phyloP scores from a whole-genome alignment of 495 filamentous ascomycete genomes.

The Podospora australis region DNA sequence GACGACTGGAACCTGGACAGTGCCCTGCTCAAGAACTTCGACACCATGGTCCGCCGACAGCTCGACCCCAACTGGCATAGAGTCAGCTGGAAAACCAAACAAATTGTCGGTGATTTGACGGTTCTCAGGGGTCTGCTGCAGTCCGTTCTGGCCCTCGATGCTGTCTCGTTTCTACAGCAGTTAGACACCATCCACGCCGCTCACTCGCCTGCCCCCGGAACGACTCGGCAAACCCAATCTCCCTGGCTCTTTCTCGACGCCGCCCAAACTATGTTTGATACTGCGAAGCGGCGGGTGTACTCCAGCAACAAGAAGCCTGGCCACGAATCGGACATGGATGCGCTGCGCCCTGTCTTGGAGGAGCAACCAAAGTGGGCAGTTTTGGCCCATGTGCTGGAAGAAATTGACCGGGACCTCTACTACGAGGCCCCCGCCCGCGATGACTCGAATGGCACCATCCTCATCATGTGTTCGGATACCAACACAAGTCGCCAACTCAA shows the following conservation, averaged over 20 bases:
- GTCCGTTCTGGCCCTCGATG: conserved; percentile 78
- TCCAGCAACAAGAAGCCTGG: conserved; percentile 40
- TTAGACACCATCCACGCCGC: conserved; percentile 90
- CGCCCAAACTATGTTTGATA: conserved; percentile 87
- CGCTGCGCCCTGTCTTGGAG: conserved; percentile 83
- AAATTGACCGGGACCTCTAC: conserved; percentile 89
- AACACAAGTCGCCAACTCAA: conserved; percentile 83
- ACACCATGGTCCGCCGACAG: conserved; percentile 80
- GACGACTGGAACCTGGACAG: conserved; percentile 97
- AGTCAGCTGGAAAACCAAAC: conserved; percentile 87
- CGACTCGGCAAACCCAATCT: conserved; percentile 80
- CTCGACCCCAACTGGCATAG: conserved; percentile 96
- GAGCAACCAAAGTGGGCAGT: conserved; percentile 91
- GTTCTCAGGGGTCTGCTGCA: conserved; percentile 83
- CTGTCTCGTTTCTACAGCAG: conserved; percentile 86
- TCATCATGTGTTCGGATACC: conserved; percentile 93
- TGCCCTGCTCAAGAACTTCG: conserved; percentile 87
- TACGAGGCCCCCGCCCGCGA: conserved; percentile 68
- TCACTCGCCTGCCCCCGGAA: conserved; percentile 80
- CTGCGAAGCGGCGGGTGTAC: conserved; percentile 86
- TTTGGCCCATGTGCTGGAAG: conserved; percentile 77
- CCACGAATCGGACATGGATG: conserved; percentile 45
- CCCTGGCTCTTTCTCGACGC: conserved; percentile 97
- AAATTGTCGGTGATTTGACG: conserved; percentile 84
- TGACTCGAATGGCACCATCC: conserved; percentile 81